Percentiles rank a stretch among this genome's conserved stretches.
phyloP scores from a whole-genome alignment of 163 green algal genomes.

The Prototheca stagnorum region DNA sequence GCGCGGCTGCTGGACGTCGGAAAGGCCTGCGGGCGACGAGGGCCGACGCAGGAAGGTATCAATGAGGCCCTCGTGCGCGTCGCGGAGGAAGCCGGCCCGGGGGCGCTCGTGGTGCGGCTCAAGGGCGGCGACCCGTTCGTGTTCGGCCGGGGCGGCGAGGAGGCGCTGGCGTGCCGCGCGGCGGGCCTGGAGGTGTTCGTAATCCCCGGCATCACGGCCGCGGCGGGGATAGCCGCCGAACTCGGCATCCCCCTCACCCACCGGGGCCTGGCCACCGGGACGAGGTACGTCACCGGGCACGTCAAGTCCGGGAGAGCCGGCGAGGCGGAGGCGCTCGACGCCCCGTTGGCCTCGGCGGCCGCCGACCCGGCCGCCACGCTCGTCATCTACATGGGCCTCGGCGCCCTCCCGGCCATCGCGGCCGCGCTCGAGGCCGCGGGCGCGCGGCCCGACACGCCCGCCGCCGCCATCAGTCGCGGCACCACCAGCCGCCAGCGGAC shows the following conservation, averaged over 20 bases:
- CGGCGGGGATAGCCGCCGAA: slow-evolving; percentile 78
- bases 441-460: slow-evolving; percentile 47
- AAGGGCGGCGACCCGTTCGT: slow-evolving; percentile 95
- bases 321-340: slow-evolving; percentile 36
- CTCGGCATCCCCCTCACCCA: slow-evolving; percentile 95
- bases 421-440: slow-evolving; percentile 44
- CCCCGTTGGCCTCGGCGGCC: slow-evolving; percentile 17
- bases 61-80: slow-evolving; percentile 79
- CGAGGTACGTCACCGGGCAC: slow-evolving; percentile 86
- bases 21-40: slow-evolving; percentile 89
- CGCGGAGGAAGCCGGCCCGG: slow-evolving; percentile 50
- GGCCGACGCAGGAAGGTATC: slow-evolving; percentile 83
- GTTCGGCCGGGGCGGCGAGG: slow-evolving; percentile 78
- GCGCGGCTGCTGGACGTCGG: slow-evolving; percentile 73
- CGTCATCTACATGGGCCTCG: slow-evolving; percentile 93
- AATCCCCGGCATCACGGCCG: slow-evolving; percentile 91
- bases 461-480: slow-evolving; percentile 83
- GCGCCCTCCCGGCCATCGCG: slow-evolving; percentile 57
- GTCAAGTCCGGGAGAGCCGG: too few relatives aligned
- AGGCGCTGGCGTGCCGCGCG: slow-evolving; percentile 66
- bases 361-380: slow-evolving; percentile 78
- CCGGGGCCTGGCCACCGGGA: slow-evolving; percentile 75
- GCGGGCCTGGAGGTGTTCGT: slow-evolving; percentile 64
- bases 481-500: slow-evolving; percentile 71
- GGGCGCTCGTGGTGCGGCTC: slow-evolving; percentile 32